A percentile compares a stretch with the other conserved stretches of the same genome.
Conservation (phyloP, 805 yeast genomes). For the Metschnikowia gruessii region DNA sequence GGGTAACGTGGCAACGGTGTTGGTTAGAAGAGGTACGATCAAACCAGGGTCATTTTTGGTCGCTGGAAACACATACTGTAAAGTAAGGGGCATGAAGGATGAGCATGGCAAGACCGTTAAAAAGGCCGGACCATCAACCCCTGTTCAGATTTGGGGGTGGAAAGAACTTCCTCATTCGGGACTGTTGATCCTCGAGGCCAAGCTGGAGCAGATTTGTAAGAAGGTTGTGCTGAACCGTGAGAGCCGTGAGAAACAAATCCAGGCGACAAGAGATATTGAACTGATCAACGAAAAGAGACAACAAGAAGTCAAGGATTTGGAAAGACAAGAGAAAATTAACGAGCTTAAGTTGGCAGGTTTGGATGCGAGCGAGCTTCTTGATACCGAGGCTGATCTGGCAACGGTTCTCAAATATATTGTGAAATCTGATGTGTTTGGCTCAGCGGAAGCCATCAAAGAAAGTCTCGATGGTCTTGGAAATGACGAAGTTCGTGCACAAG, state of each 20-base stretch:
- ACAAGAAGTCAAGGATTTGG: conserved; percentile 50
- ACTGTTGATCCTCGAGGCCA: conserved; percentile 74
- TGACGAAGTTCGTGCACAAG: conserved; percentile 70
- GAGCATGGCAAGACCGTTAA: conserved; percentile 64
- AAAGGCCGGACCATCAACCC: conserved; percentile 79
- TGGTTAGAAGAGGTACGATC: conserved; percentile 76
- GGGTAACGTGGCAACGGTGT: conserved; percentile 82
- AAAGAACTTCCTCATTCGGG: conserved; percentile 90
- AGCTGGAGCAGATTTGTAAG: conserved; percentile 70
- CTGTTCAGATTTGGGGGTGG: conserved; percentile 94
- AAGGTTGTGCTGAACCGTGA: conserved; percentile 65
- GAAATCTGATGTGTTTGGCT: conserved; percentile 91
- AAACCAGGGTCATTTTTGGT: conserved; percentile 70
- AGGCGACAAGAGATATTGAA: conserved; percentile 64
- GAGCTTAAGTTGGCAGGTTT: conserved; percentile 63
- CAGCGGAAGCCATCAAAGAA: conserved; percentile 89
- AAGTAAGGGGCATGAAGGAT: conserved; percentile 73
- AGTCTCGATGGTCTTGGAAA: conserved; percentile 82
- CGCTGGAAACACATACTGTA: conserved; percentile 85
- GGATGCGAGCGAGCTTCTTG: conserved; percentile 42
- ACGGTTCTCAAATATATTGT: conserved; percentile 52
- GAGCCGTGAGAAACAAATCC: conserved; percentile 49
- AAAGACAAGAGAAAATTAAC: conserved; percentile 51
- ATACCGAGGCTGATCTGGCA: conserved; percentile 28
- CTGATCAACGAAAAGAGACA: conserved; percentile 65